A percentile compares a stretch with the other conserved stretches of the same genome.
These are phyloP conservation scores for Fusarium sp. DNA, from an alignment of 2,329 filamentous ascomycete species.

Conservation along the genomic window DNA sequence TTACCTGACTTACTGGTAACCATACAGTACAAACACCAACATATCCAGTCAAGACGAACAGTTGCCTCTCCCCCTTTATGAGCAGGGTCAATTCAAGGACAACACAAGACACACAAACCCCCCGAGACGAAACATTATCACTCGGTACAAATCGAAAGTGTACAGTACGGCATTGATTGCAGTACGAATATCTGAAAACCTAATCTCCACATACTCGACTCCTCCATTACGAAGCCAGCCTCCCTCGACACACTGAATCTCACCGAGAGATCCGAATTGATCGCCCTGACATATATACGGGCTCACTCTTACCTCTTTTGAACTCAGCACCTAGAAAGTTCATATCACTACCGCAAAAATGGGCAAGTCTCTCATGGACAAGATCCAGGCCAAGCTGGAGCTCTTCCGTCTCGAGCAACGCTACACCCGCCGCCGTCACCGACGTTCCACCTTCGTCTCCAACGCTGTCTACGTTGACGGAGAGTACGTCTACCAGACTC, in stretches of 20 bases:
- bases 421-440: constrained; percentile 88
- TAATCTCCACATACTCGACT: constrained; percentile 39
- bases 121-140: constrained; percentile 31
- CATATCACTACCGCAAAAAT: constrained; percentile 51
- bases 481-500: constrained; percentile 87
- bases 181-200: constrained; percentile 22
- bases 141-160: constrained; percentile 14
- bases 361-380: constrained; percentile 67
- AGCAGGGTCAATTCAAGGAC: constrained; percentile 21
- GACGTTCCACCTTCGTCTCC: constrained; percentile 89
- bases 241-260: constrained; percentile 33
- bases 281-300: constrained; percentile 10
- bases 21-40: constrained; percentile 16
- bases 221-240: constrained; percentile 24
- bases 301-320: constrained; percentile 2
- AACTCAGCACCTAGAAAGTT: not conserved
- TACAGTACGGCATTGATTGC: constrained; percentile 44
- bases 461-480: constrained; percentile 94
- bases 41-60: constrained; percentile 11
- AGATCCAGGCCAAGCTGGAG: constrained; percentile 79
- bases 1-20: constrained; percentile 13
- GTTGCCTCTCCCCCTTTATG: constrained; percentile 33
- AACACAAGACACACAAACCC: constrained; percentile 26
- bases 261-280: constrained; percentile 23
- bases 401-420: constrained; percentile 95